Evolutionary conservation across 805 yeast genomes (phyloP).

Genomic region (Lachancea nothofagi): DNA sequence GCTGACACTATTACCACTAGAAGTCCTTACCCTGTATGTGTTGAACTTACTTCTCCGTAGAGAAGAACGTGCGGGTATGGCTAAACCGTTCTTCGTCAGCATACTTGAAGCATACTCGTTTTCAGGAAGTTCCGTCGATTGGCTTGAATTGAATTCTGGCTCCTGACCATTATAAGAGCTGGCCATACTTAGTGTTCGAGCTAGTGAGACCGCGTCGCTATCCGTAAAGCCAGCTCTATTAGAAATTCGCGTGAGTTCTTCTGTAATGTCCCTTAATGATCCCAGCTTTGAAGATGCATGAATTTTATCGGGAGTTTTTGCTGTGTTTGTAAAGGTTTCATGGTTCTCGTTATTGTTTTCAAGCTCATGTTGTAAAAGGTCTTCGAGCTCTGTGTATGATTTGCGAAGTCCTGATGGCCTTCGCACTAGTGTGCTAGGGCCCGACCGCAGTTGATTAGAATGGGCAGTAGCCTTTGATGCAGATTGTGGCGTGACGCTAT

Average conservation of each 20-base stretch:
- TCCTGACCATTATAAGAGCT: conserved; percentile 42
- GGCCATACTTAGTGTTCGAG: conserved; percentile 69
- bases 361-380: conserved; percentile 10
- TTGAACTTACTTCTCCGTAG: conserved; percentile 46
- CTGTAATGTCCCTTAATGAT: conserved; percentile 64
- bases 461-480: conserved; percentile 1
- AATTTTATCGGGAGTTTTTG: background rate
- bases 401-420: conserved; percentile 32
- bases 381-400: conserved; percentile 29
- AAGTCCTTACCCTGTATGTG: conserved; percentile 41
- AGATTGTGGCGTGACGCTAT: conserved; percentile 13
- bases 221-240: conserved; percentile 74
- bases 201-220: conserved; percentile 76
- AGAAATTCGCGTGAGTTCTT: conserved; percentile 67
- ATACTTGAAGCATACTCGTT: conserved; percentile 29
- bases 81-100: conserved; percentile 25
- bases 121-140: conserved; percentile 12
- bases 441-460: conserved; percentile 13
- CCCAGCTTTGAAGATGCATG: conserved; percentile 32
- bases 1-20: conserved; percentile 9
- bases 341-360: conserved; percentile 24
- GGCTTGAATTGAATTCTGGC: conserved; percentile 1
- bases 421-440: conserved; percentile 26
- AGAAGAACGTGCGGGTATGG: conserved; percentile 32
- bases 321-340: conserved; percentile 9